Evolutionary conservation across 2,329 filamentous ascomycete species (phyloP).

Genomic region (Helminthosporium solani): DNA sequence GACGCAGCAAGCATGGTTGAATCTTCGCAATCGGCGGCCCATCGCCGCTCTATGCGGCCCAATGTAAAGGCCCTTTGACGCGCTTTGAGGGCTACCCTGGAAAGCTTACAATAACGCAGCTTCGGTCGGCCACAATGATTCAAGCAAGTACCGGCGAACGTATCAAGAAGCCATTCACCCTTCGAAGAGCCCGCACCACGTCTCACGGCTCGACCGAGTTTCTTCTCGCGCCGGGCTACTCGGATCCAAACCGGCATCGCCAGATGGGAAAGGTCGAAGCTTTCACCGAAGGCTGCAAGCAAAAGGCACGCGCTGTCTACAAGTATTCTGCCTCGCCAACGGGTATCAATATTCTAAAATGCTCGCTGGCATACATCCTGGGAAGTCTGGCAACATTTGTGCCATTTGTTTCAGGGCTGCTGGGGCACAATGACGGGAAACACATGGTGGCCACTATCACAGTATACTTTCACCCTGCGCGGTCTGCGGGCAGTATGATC

Average conservation of each 20-base stretch:
- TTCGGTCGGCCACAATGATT: slow-evolving; percentile 84
- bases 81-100: background rate
- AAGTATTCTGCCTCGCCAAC: slow-evolving; percentile 68
- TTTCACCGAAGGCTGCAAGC: slow-evolving; percentile 40
- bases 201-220: slow-evolving; percentile 48
- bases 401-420: slow-evolving; percentile 66
- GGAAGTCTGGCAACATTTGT: slow-evolving; percentile 86
- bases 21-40: slow-evolving; percentile 30
- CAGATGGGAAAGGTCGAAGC: slow-evolving; percentile 34
- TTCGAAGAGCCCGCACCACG: slow-evolving; percentile 51
- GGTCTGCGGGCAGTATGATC: slow-evolving; percentile 84
- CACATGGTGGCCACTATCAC: slow-evolving; percentile 92
- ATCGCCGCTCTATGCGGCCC: slow-evolving; percentile 40
- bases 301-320: slow-evolving; percentile 44
- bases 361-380: slow-evolving; percentile 83
- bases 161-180: slow-evolving; percentile 74
- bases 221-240: slow-evolving; percentile 36
- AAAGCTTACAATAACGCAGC: slow-evolving; percentile 46
- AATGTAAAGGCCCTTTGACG: slow-evolving; percentile 31
- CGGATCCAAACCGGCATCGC: slow-evolving; percentile 29
- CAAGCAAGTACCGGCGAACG: slow-evolving; percentile 84
- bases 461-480: slow-evolving; percentile 90
- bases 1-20: slow-evolving; percentile 26
- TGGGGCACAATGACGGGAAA: slow-evolving; percentile 86
- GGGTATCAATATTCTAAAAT: slow-evolving; percentile 83